Evolutionary conservation across 495 filamentous ascomycete species (phyloP).

Genomic region (Podospora fimiseda): DNA sequence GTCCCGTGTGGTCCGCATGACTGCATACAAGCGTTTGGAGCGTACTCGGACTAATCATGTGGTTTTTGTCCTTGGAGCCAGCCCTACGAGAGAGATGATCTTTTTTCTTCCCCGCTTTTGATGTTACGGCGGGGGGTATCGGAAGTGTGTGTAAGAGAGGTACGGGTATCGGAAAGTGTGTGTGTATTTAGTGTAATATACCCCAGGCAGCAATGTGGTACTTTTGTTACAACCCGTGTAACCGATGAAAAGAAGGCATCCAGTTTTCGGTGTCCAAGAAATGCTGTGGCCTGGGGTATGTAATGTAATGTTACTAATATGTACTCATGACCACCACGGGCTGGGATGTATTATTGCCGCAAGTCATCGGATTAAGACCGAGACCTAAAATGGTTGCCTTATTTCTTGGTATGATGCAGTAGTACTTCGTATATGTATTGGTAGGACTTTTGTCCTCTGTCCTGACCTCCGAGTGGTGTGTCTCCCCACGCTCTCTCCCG

Average conservation of each 20-base stretch:
- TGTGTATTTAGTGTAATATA: no score
- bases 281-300: no score
- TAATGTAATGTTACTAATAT: no score
- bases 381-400: neutral
- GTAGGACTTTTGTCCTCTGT: constrained; percentile 1
- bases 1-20: constrained; percentile 5
- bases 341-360: no score
- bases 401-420: no score
- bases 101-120: no score
- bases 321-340: no score
- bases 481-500: neutral
- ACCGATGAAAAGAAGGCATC: neutral
- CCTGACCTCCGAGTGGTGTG: neutral
- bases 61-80: constrained; percentile 1
- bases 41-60: constrained; percentile 8
- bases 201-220: neutral
- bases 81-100: constrained; percentile 13
- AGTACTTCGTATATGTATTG: neutral
- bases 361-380: no score
- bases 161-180: no score
- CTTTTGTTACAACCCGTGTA: neutral
- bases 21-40: neutral
- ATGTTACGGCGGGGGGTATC: no score
- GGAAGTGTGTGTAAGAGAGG: no score
- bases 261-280: neutral